Evolutionary conservation across 306 rosid genomes (phyloP).

Genomic region (Dicorynia guianensis): DNA sequence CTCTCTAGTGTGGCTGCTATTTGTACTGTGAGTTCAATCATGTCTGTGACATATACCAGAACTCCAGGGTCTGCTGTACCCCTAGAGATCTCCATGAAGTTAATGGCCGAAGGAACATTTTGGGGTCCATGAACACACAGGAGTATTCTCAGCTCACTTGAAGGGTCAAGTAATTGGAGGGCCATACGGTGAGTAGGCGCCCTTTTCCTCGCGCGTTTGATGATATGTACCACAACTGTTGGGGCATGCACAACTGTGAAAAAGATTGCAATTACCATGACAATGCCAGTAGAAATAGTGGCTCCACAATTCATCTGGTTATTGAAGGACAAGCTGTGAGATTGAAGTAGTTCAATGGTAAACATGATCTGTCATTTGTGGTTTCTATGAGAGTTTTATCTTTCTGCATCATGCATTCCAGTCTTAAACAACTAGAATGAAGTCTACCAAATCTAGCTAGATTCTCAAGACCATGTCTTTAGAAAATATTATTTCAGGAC

Average conservation of each 20-base stretch:
- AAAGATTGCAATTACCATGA: slow-evolving; percentile 63
- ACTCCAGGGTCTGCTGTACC: slow-evolving; percentile 69
- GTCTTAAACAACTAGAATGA: not conserved
- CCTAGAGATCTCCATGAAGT: slow-evolving; percentile 83
- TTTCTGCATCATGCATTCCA: not conserved
- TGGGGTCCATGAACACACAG: slow-evolving; percentile 78
- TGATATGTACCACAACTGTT: slow-evolving; percentile 72
- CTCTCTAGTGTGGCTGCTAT: slow-evolving; percentile 61
- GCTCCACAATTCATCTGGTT: slow-evolving; percentile 55
- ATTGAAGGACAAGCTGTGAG: slow-evolving; percentile 36
- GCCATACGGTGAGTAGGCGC: slow-evolving; percentile 78
- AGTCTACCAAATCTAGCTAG: not conserved
- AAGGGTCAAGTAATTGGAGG: slow-evolving; percentile 72
- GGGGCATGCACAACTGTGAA: slow-evolving; percentile 79
- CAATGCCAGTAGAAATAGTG: slow-evolving; percentile 54
- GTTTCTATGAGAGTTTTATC: not conserved
- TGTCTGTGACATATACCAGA: slow-evolving; percentile 69
- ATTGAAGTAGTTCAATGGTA: slow-evolving; percentile 27
- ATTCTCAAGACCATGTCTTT: not conserved
- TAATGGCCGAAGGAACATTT: slow-evolving; percentile 60
- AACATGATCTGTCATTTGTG: slow-evolving; percentile 3
- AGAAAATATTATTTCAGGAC: not conserved
- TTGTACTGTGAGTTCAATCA: slow-evolving; percentile 78
- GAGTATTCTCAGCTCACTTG: slow-evolving; percentile 64
- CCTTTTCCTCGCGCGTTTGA: slow-evolving; percentile 75